Base-by-base conservation (phyloP, 1,284 basidiomycete species). In the Leccinum proximum region DNA sequence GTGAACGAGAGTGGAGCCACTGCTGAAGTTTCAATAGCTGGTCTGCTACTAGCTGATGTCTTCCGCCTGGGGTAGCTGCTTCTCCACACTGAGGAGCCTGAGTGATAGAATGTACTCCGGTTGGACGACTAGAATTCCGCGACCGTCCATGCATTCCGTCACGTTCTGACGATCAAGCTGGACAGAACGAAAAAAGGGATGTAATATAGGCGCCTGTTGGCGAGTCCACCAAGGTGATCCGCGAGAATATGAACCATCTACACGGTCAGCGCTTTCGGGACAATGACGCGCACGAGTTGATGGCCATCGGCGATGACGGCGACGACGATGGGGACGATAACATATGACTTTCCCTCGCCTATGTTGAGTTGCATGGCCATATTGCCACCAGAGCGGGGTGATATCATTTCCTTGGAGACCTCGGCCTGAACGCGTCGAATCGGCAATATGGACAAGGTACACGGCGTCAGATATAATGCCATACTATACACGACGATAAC, bases 281-380 rank as follows among this genome's bases (percentile, higher is more conserved):
- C 66, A 14, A 57, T 38, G 22, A 66, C 48, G 2, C 66, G 66
- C 13, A 60, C 66, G 74, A 85, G 72, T 26, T 72, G 78, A 6
- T 71, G 58, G 3, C 79, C 77, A 67, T 83, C 72, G 0, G 84
- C 80, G 11, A 84, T 69, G 14, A 75, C 67, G 1, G 76, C 69
- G 0, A 79, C 72, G 26, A 79, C 74, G 37, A 26, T 26, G 22
- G 22, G 22, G 22, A 26, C 22, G 22, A 26, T 85, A 5, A 85
- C 84, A 0, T 81, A 81, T 2, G 82, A 81, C 65, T 86, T 86
- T 4, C 85, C 85, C 66, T 86, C 84, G 1, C 84, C 84, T 84
- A 86, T 86, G 58, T 85, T 85, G 26, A 87, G 78, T 63, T 86
- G 84, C 40, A 83, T 73, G 4, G 22, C 22, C 22, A 26, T 26